Percentiles rank a stretch among this genome's conserved stretches.
Evolutionary conservation across 176 grass and related monocot species (phyloP).

Genomic region (Oryza longistaminata): DNA sequence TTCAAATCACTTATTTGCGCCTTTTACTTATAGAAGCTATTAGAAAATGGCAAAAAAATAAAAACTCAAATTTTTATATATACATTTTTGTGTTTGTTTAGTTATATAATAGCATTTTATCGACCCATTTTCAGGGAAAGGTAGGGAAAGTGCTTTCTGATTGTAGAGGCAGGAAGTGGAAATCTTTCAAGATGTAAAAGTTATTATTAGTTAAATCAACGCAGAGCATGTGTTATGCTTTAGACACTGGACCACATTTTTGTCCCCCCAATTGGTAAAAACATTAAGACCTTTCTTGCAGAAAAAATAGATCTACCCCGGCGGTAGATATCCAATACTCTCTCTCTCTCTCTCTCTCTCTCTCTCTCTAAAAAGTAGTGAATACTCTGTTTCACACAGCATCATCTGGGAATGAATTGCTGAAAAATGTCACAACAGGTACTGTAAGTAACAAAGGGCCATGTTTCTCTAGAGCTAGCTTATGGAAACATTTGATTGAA

Average conservation of each 20-base stretch:
- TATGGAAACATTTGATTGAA: background rate
- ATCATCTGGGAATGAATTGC: background rate
- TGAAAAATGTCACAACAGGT: background rate
- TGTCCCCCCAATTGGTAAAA: background rate
- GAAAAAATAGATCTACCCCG: background rate
- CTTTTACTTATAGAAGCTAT: background rate
- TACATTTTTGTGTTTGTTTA: background rate
- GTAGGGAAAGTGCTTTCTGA: background rate
- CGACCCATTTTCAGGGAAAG: background rate
- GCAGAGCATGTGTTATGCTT: slow-evolving; percentile 18
- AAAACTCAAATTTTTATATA: background rate
- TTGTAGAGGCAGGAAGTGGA: background rate
- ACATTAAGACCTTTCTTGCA: background rate
- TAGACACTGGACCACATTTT: slow-evolving; percentile 23
- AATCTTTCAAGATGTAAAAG: background rate
- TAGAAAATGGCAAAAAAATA: background rate
- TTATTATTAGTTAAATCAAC: slow-evolving; percentile 9
- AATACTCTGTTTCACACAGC: background rate
- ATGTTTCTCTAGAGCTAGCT: background rate
- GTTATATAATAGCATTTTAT: background rate
- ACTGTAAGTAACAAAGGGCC: background rate
- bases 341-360: background rate
- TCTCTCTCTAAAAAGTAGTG: background rate
- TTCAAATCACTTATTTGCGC: background rate
- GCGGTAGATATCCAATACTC: background rate